These are phyloP conservation scores for Leccinum pachyderme DNA, from an alignment of 1,284 basidiomycete genomes.

Conservation along the genomic window DNA sequence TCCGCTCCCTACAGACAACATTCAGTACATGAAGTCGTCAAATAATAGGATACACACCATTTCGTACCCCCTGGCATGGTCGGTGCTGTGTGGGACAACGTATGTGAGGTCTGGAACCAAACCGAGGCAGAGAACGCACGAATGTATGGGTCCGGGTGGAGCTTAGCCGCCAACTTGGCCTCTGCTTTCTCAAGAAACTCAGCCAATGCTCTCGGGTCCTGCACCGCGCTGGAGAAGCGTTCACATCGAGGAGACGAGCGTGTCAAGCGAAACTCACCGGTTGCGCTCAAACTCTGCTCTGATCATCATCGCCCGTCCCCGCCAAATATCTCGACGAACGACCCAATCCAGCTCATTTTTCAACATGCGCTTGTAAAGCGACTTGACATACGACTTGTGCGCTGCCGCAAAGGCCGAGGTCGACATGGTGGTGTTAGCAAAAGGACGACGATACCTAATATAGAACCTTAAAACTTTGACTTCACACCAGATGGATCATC, in stretches of 20 bases:
- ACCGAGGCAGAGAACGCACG: constrained; percentile 46
- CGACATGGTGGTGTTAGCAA: constrained; percentile 33
- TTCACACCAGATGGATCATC: constrained; percentile 60
- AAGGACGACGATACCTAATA: constrained; percentile 12
- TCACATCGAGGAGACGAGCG: not conserved
- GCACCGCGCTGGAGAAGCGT: constrained; percentile 63
- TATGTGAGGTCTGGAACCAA: constrained; percentile 2
- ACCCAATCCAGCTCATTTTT: constrained; percentile 89
- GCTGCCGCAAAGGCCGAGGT: constrained; percentile 68
- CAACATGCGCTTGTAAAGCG: constrained; percentile 85
- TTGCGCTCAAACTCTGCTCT: constrained; percentile 91
- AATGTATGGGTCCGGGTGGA: constrained; percentile 91
- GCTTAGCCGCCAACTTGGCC: constrained; percentile 61
- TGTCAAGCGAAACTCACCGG: constrained; percentile 54
- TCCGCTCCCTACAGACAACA: constrained; percentile 59
- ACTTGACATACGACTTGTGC: constrained; percentile 87
- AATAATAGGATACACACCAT: constrained; percentile 57
- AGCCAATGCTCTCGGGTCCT: constrained; percentile 84
- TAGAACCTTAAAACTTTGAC: constrained; percentile 3
- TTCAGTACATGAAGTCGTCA: constrained; percentile 17
- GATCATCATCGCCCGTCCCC: constrained; percentile 79
- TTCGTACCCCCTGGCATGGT: constrained; percentile 83
- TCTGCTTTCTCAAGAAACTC: constrained; percentile 83
- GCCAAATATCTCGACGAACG: constrained; percentile 82
- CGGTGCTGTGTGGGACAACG: constrained; percentile 50